Evolutionary conservation across 805 yeast genomes (phyloP).

Genomic region (Sugiyamaella smithiae): DNA sequence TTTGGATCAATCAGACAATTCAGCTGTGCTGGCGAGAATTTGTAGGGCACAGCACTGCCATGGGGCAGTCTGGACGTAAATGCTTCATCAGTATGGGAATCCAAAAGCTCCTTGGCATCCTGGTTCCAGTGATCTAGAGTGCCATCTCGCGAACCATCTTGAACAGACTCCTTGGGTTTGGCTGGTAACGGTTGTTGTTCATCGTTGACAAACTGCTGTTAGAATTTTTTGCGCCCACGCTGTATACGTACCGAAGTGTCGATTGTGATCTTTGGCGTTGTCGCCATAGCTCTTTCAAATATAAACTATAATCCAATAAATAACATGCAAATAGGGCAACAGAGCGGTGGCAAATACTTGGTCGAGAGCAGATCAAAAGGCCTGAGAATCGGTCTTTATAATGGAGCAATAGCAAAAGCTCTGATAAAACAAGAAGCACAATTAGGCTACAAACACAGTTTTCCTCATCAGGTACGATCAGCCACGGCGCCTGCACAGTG

Average conservation of each 20-base stretch:
- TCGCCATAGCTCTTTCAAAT: too few relatives aligned
- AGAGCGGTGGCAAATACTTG: too few relatives aligned
- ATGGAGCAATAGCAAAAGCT: too few relatives aligned
- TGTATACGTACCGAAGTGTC: constrained; percentile 21
- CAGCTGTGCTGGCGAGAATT: constrained; percentile 23
- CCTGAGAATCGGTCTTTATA: too few relatives aligned
- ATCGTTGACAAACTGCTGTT: constrained; percentile 6
- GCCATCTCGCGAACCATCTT: background rate
- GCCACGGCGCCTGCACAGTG: background rate
- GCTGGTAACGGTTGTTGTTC: background rate
- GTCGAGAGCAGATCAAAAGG: too few relatives aligned
- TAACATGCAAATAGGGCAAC: too few relatives aligned
- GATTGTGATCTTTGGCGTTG: constrained; percentile 21
- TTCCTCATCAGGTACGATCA: constrained; percentile 2
- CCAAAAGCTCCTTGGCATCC: constrained; percentile 12
- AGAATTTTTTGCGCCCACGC: background rate
- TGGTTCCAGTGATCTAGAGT: constrained; percentile 10
- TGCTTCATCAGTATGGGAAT: constrained; percentile 1
- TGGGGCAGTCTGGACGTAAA: background rate
- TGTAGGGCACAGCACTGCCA: constrained; percentile 3
- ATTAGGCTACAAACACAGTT: background rate
- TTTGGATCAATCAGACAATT: constrained; percentile 38
- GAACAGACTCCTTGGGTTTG: background rate
- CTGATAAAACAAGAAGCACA: background rate
- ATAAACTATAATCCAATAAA: too few relatives aligned